Conservation (phyloP, 495 filamentous ascomycete genomes). For the Parmelia sp. region DNA sequence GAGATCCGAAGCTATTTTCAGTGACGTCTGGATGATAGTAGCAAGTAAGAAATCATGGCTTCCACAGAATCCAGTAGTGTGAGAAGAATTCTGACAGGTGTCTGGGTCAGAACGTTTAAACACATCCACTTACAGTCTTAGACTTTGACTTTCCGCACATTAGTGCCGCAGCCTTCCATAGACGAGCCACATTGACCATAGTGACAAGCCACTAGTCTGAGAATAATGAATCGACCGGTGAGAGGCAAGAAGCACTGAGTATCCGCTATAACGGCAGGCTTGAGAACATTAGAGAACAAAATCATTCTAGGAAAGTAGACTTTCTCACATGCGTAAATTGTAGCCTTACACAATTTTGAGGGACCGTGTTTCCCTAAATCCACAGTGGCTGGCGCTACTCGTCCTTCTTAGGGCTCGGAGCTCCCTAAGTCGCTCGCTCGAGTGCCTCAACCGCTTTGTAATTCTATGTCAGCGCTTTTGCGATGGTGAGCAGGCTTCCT, state of each 20-base stretch:
- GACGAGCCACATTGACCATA: not conserved
- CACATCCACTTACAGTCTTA: not conserved
- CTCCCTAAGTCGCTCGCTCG: not conserved
- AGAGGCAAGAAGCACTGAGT: not conserved
- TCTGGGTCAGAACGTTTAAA: not conserved
- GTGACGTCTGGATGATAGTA: not conserved
- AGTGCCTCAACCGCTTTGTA: not conserved
- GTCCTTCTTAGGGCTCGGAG: not conserved
- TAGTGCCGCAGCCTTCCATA: not conserved
- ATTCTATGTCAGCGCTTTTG: not conserved
- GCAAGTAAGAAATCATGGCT: not conserved
- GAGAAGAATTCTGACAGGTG: not conserved
- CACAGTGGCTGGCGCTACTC: not conserved
- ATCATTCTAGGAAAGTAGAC: not conserved
- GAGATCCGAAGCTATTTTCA: not conserved
- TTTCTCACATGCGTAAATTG: not conserved
- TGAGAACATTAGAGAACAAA: not conserved
- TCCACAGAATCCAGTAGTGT: not conserved
- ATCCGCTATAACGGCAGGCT: not conserved
- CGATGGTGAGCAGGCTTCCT: not conserved
- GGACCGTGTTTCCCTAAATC: not conserved
- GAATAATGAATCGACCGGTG: not conserved
- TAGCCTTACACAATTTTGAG: not conserved
- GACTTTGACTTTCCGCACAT: not conserved
- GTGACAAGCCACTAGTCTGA: not conserved